Base-by-base conservation (phyloP, 805 yeast species). In the Candida incommunis region DNA sequence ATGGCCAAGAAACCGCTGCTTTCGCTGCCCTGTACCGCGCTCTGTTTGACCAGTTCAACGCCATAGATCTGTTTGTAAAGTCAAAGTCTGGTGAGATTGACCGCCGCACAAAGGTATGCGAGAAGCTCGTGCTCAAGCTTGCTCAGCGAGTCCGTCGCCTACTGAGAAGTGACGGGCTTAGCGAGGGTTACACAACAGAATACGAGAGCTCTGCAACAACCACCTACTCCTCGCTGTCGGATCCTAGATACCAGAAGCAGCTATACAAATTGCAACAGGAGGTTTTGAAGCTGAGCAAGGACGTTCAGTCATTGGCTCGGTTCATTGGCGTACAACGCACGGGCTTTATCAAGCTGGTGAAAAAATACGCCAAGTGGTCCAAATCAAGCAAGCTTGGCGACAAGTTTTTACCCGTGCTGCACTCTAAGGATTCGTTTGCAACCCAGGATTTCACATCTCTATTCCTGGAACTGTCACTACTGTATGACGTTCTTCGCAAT, bases 251-350 rank as follows among this genome's bases (percentile, higher is more conserved):
- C 22, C 31, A 22, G 23, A 26, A 53, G 23, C 41, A 49, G 27
- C 45, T 54, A 31, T 54, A 48, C 50, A 52, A 55, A 41, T 53
- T 63, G 20, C 58, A 54, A 25, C 57, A 54, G 34, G 76, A 66
- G 55, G 67, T 64, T 56, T 67, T 55, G 42, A 63, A 51, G 49
- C 70, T 69, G 40, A 72, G 71, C 46, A 64, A 54, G 16, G 79
- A 75, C 41, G 64, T 82, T 23, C 83, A 80, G 53, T 73, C 78
- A 49, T 63, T 84, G 41, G 70, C 83, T n/a, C 69, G 85, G 49
- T 84, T 80, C 56, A 74, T 82, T 15, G 64, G 79, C 21, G 71
- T 83, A 4, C 95, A 84, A 56, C 78, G 79, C 54, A 77, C 85
- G 2, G 94, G 68, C 3, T 67, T 82, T 42, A 69, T 79, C 49